Percentiles rank a stretch among this genome's conserved stretches.
These are phyloP conservation scores for Platismatia glauca DNA, from an alignment of 495 filamentous ascomycete genomes.

Conservation along the genomic window DNA sequence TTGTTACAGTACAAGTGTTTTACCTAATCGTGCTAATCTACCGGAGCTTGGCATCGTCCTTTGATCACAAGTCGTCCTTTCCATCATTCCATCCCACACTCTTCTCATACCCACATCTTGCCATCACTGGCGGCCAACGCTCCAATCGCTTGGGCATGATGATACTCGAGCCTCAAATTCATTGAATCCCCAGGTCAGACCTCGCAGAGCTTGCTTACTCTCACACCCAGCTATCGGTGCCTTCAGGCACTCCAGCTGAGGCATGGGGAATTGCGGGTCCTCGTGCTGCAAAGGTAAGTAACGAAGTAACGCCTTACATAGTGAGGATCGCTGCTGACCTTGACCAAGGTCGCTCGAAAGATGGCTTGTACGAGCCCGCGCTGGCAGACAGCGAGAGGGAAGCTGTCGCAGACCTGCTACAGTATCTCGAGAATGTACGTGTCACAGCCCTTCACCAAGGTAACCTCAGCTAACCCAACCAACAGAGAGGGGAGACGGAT, in stretches of 20 bases:
- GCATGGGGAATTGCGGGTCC: slow-evolving; percentile 37
- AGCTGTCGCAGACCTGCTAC: slow-evolving; percentile 89
- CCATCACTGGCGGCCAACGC: not conserved
- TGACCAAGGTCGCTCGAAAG: slow-evolving; percentile 66
- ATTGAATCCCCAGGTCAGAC: not conserved
- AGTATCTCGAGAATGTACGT: slow-evolving; percentile 90
- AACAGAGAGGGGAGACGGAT: slow-evolving; percentile 84
- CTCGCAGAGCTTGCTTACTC: not conserved
- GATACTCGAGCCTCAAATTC: not conserved
- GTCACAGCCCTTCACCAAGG: slow-evolving; percentile 11
- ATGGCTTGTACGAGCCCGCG: slow-evolving; percentile 90
- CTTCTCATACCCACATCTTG: not conserved
- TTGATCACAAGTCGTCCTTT: slow-evolving; percentile 2
- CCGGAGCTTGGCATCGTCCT: not conserved
- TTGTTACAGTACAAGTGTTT: too few relatives aligned
- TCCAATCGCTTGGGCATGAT: not conserved
- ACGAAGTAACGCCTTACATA: not conserved
- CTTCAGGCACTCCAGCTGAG: slow-evolving; percentile 12
- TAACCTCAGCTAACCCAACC: slow-evolving; percentile 20
- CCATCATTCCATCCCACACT: not conserved
- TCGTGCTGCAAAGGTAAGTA: slow-evolving; percentile 25
- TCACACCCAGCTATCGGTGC: slow-evolving; percentile 3
- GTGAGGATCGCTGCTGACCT: not conserved
- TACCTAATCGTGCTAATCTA: too few relatives aligned
- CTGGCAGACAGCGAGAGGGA: slow-evolving; percentile 94